Conservation (phyloP, 2,329 filamentous ascomycete species). For the Decorospora gaudefroyi region DNA sequence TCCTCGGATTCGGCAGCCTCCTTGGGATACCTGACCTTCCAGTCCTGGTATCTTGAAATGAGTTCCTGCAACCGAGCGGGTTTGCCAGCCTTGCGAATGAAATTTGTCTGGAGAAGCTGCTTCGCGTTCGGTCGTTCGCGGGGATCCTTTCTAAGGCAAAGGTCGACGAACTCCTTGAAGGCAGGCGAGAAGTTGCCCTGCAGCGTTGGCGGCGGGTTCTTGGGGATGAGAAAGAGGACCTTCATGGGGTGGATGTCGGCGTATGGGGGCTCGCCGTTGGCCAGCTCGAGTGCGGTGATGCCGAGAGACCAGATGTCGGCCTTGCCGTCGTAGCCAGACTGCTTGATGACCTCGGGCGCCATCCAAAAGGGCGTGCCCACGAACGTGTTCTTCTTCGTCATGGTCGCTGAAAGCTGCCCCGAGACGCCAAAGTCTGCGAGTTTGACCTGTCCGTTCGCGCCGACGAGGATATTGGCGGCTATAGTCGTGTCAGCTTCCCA, state of each 20-base stretch:
- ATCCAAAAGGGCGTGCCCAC: constrained; percentile 99
- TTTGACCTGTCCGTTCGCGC: constrained; percentile 92
- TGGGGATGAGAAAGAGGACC: constrained; percentile 92
- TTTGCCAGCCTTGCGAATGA: constrained; percentile 88
- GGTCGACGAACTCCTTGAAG: constrained; percentile 58
- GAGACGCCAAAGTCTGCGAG: constrained; percentile 97
- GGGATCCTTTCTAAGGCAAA: constrained; percentile 87
- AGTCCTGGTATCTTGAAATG: constrained; percentile 87
- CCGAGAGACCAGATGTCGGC: constrained; percentile 97
- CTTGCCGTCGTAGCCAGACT: constrained; percentile 97
- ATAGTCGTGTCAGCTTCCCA: constrained; percentile 20
- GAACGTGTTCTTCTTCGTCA: constrained; percentile 99
- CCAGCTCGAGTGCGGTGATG: constrained; percentile 90
- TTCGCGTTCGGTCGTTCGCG: constrained; percentile 84
- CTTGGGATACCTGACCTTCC: constrained; percentile 78
- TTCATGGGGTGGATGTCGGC: constrained; percentile 99
- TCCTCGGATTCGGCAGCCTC: constrained; percentile 60
- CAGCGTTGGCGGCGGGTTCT: constrained; percentile 83
- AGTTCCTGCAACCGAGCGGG: constrained; percentile 96
- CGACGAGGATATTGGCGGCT: constrained; percentile 92
- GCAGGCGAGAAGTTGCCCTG: constrained; percentile 54
- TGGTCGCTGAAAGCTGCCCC: constrained; percentile 92
- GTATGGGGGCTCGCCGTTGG: constrained; percentile 90
- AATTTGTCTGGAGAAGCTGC: constrained; percentile 86
- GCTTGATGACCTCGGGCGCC: constrained; percentile 98